Base-by-base conservation (phyloP, 345 rosid species). In the Camelina hispida region DNA sequence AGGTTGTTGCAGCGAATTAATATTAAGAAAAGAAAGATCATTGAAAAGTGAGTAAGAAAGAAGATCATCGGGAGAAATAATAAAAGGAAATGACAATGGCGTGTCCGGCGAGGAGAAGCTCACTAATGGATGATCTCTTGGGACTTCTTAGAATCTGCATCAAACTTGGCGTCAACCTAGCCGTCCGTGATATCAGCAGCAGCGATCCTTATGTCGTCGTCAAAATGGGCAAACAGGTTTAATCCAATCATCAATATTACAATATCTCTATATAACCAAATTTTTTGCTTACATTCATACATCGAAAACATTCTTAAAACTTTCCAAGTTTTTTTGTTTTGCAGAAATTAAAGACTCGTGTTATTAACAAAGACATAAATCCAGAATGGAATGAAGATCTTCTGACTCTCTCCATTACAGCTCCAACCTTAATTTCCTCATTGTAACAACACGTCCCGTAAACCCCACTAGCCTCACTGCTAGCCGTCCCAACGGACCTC, bases 361-460 rank as follows among this genome's bases (percentile, higher is more conserved):
- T 91, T 3, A 83, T 96, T 25, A 86, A 81, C 68, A 93, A 83
- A 80, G 88, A 88, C 66, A 86, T 93, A 6, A 95, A 96, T 76
- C 99, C 98, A 13, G 86, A 82, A 68, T 93, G 98, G 99, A 87
- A 96, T 59, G 99, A 95, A 73, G 96, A 93, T 78, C n/a, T n/a
- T n/a, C 75, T 95, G 34, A 95, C 99, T 38, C 91, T 96, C 52
- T 87, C 97, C 32, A 76, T 96, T 44, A 79, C 85, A 13, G 96
- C 83, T 80, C 95, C 51, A 74, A 54, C 64, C 60, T 78, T 44
- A 85, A 90, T 9, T 76, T 95, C 51, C 81, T 66, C 76, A n/a
- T n/a, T n/a, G n/a, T n/a, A n/a, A n/a, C n/a, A n/a, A n/a, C n/a
- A n/a, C n/a, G n/a, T n/a, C n/a, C n/a, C n/a, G n/a, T n/a, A n/a